A percentile compares a stretch with the other conserved stretches of the same genome.
These are phyloP conservation scores for Terana coerulea DNA, from an alignment of 768 basidiomycete species.

Conservation along the genomic window DNA sequence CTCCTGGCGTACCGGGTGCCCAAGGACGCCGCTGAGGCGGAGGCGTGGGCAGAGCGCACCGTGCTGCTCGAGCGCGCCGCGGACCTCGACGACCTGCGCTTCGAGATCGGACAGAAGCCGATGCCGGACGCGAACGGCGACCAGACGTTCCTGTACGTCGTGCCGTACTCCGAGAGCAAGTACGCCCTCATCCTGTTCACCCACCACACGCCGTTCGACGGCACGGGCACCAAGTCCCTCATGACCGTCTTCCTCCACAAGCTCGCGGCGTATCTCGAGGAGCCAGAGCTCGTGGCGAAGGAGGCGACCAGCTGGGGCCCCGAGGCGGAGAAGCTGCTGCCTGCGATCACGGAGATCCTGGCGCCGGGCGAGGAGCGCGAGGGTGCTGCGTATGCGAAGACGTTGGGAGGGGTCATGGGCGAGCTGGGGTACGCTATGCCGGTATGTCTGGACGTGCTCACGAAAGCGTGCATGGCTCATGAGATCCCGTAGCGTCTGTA, in stretches of 20 bases:
- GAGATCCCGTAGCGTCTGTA: background rate
- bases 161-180: conserved; percentile 5
- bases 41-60: conserved; percentile 23
- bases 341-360: conserved; percentile 15
- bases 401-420: background rate
- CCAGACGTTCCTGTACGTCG: conserved; percentile 25
- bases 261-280: conserved; percentile 3
- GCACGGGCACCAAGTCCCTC: conserved; percentile 21
- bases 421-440: background rate
- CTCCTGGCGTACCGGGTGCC: conserved; percentile 13
- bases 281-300: background rate
- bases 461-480: background rate
- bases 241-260: conserved; percentile 15
- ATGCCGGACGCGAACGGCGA: conserved; percentile 19
- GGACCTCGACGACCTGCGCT: conserved; percentile 16
- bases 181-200: conserved; percentile 23
- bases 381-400: conserved; percentile 15
- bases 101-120: conserved; percentile 13
- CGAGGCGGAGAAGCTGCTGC: conserved; percentile 20
- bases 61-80: conserved; percentile 7
- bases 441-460: background rate
- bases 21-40: conserved; percentile 4
- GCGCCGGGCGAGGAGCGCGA: conserved; percentile 10
- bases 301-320: conserved; percentile 17
- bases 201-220: conserved; percentile 24